These are phyloP conservation scores for Neonectria magnoliae DNA, from an alignment of 2,329 filamentous ascomycete genomes.

Conservation along the genomic window DNA sequence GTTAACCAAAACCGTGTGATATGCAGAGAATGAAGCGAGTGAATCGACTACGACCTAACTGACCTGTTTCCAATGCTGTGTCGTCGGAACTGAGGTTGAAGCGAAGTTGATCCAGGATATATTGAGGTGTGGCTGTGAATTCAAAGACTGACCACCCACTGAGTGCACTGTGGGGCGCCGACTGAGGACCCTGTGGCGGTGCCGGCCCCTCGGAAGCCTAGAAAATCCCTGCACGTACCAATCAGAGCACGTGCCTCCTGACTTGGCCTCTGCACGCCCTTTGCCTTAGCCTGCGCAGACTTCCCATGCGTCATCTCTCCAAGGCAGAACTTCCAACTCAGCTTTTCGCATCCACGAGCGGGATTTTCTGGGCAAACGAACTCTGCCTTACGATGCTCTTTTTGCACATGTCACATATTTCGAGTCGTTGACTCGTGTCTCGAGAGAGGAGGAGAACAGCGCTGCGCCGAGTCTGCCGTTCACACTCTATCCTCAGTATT, in stretches of 20 bases:
- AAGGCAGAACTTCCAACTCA: conserved; percentile 1
- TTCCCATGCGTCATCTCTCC: conserved; percentile 27
- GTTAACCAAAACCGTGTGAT: background rate
- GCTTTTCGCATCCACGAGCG: conserved; percentile 7
- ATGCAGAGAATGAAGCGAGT: background rate
- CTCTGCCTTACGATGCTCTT: background rate
- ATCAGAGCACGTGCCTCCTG: conserved; percentile 29
- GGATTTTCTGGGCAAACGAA: background rate
- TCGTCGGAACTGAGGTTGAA: conserved; percentile 33
- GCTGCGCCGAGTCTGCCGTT: background rate
- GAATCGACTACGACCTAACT: background rate
- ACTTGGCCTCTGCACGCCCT: conserved; percentile 6
- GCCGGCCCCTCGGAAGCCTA: conserved; percentile 9
- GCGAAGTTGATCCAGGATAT: conserved; percentile 27
- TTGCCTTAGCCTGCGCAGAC: background rate
- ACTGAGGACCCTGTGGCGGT: conserved; percentile 12
- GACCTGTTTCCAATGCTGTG: conserved; percentile 5
- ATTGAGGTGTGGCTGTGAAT: conserved; percentile 35
- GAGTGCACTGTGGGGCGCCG: background rate
- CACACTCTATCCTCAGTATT: background rate
- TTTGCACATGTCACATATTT: background rate
- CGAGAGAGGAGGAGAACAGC: conserved; percentile 1
- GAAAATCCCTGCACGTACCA: conserved; percentile 18
- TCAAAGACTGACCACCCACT: conserved; percentile 1
- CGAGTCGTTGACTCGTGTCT: conserved; percentile 1